These are phyloP conservation scores for Murraya paniculata DNA, from an alignment of 345 rosid genomes.

Conservation along the genomic window DNA sequence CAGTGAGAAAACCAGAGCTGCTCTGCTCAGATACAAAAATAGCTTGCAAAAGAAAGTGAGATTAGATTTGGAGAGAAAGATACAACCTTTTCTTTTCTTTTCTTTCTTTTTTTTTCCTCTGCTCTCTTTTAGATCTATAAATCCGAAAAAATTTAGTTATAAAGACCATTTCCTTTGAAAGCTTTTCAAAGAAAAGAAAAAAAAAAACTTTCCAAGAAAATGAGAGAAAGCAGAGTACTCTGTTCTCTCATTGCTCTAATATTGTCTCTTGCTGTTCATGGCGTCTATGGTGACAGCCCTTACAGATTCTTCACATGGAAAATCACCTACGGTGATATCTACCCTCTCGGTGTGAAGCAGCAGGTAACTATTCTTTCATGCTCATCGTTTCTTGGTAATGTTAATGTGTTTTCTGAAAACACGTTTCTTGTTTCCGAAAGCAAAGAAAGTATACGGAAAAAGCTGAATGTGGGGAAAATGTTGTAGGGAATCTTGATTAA, in stretches of 20 bases:
- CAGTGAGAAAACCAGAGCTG: neutral
- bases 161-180: neutral
- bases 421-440: neutral
- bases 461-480: neutral
- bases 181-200: neutral
- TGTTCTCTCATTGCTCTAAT: conserved; percentile 32
- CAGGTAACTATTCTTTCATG: conserved; percentile 35
- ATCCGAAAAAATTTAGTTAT: neutral
- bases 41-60: neutral
- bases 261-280: conserved; percentile 42
- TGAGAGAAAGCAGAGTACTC: conserved; percentile 36
- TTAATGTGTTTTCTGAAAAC: neutral
- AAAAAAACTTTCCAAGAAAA: conserved; percentile 15
- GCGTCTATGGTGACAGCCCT: conserved; percentile 71
- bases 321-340: conserved; percentile 83
- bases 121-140: neutral
- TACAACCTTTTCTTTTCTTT: neutral
- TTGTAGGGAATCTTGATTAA: conserved; percentile 74
- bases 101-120: neutral
- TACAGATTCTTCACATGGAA: conserved; percentile 82
- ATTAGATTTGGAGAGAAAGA: neutral
- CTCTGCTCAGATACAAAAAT: conserved; percentile 7
- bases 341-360: conserved; percentile 92
- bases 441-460: neutral
- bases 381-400: neutral